Base-by-base conservation (phyloP, 371 early-diverging fungal genomes). In the Smittium culicis region DNA sequence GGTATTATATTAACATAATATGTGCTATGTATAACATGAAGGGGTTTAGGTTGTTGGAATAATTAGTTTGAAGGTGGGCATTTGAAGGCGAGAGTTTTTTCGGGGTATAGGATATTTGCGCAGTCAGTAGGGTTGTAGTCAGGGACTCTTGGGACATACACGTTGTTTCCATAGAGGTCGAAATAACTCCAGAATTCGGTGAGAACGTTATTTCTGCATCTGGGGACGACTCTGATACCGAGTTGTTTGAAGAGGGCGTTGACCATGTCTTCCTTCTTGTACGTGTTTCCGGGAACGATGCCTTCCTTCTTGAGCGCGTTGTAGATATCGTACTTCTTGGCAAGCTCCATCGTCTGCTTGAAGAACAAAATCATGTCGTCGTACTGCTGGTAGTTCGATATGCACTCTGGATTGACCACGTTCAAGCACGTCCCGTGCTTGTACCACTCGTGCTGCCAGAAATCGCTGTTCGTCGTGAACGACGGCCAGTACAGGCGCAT, bases 391-490 rank as follows among this genome's bases (percentile, higher is more conserved):
- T 81, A 82, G 54, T 67, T 63, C 29, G 20, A 20, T 70, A 73
- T 1, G 79, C 89, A 89, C 3, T 63, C 32, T 27, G 88, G 87
- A 16, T 78, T 81, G 65, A 85, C 67, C 1, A 80, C 84, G 0
- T 82, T 79, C 20, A 85, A 79, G 72, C 89, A 89, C 25, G 87
- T 87, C 56, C 88, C 89, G 74, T 89, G 89, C 80, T 89, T 89
- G 73, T 74, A 77, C 86, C 87, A 89, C 68, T 89, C 88, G 72
- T 89, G 88, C 11, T 83, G 71, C 85, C 85, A 84, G 74, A 85
- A 81, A 71, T 72, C 77, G 74, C 77, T 74, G 72, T 80, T 78
- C 72, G 78, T 74, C 57, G 83, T 83, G 62, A 78, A 82, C 16
- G 86, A 85, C 30, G 86, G 80, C 92, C 92, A 91, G 68, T 83